Base-by-base conservation (phyloP, 176 grass and related monocot species). In the Saccharum officinarum region DNA sequence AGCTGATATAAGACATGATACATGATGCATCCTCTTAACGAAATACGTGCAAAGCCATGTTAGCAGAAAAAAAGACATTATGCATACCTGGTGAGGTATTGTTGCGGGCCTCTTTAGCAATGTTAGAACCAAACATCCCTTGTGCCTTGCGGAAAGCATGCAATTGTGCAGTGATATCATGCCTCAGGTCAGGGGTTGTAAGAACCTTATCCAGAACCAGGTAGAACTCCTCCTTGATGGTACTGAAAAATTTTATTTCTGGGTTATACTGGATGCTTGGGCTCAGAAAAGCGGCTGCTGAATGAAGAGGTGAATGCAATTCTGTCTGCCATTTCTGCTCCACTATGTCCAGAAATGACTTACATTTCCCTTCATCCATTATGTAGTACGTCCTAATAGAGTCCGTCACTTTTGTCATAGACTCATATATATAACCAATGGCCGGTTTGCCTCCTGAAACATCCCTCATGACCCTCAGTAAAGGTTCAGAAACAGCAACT, bases 281-380 rank as follows among this genome's bases (percentile, higher is more conserved):
- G 82, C 95, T 98, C 65, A 96, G 82, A 85, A 86, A 96, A 28
- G 97, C 93, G 6, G 91, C 93, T 75, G 90, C 90, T 45, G 92
- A 94, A 80, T 96, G 93, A 76, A 99, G 93, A 79, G 92, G 90
- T 5, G 97, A 99, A 88, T 99, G 97, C 76, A 99, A 78, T 55
- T 96, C 91, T 5, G 73, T 78, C 66, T 83, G 82, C 91, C 96
- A 98, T 84, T 91, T 98, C 63, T 92, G 86, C 85, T 95, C 95
- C 14, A 98, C 93, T 74, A 95, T 95, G 77, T 95, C 95, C 44
- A 99, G 77, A 71, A 95, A 96, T 41, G 89, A 92, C 80, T 99
- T 99, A 41, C 93, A 94, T 91, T 99, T 96, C 18, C 85, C 80
- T 89, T 99, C 97, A 49, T 99, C 97, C 97, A 98, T 99, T 91